Base-by-base conservation (phyloP, 2,329 filamentous ascomycete species). In the Elsinoe ampelina region DNA sequence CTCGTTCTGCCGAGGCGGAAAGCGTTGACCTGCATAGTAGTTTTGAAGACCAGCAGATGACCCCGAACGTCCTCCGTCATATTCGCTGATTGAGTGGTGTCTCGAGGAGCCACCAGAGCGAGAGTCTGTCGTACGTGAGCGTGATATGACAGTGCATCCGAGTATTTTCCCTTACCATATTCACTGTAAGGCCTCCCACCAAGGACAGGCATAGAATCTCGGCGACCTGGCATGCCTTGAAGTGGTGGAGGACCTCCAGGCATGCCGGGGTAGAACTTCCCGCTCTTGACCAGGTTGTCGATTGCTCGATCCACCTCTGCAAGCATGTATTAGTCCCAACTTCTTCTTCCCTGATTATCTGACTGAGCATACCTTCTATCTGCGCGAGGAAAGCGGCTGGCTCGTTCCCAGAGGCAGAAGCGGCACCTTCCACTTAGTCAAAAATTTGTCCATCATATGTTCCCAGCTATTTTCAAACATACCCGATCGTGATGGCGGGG, bases 281-380 rank as follows among this genome's bases (percentile, higher is more conserved):
- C 91, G 71, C 91, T 95, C 80, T 97, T 97, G 68, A 92, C 81
- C 60, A 98, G 81, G 72, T 97, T 97, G 68, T 97, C 93, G 67
- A 92, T 84, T 64, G 92, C 92, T 70, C 92, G 86, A 63, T 97
- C 93, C 66, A 98, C 90, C 82, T 98, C 93, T 95, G 68, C 55
- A 36, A 17, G 22, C 8, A 43, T 30, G 19, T 39, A 30, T 57
- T 42, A 38, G 12, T 26, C 41, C 7, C 26, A 17, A 2, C 15
- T 4, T 39, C 13, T 55, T 42, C 50, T 11, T 41, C 41, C 35
- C 41, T 41, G 13, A 19, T n/a, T n/a, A n/a, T n/a, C n/a, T n/a
- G n/a, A n/a, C n/a, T n/a, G n/a, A n/a, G 82, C 86, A 71, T 85
- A 93, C 88, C 88, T 76, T 95, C 90, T 72, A 95, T 86, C 74